These are phyloP conservation scores for Iberis pinnata DNA, from an alignment of 345 rosid genomes.

Conservation along the genomic window DNA sequence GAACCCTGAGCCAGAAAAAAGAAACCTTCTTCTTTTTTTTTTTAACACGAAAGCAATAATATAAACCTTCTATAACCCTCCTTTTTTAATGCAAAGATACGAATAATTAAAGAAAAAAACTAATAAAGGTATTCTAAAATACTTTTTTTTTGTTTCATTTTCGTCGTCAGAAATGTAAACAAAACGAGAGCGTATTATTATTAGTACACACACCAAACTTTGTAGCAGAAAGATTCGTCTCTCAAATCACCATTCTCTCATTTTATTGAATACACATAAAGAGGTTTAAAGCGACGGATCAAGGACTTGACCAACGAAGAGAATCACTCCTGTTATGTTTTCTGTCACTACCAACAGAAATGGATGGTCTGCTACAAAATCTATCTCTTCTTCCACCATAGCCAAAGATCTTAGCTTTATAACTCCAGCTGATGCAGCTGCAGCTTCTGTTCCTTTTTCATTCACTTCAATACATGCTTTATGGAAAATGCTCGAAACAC, in stretches of 20 bases:
- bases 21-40: too few relatives aligned
- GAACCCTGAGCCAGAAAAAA: too few relatives aligned
- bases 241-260: not conserved
- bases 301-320: constrained; percentile 54
- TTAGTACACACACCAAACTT: constrained; percentile 21
- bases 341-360: constrained; percentile 57
- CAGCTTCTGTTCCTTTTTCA: constrained; percentile 79
- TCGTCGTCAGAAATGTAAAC: too few relatives aligned
- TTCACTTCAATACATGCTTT: constrained; percentile 62
- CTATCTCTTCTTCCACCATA: constrained; percentile 16
- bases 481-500: constrained; percentile 50
- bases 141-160: too few relatives aligned
- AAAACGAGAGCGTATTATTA: too few relatives aligned
- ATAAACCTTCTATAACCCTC: too few relatives aligned
- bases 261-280: constrained; percentile 6
- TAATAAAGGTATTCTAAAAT: too few relatives aligned
- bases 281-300: constrained; percentile 33
- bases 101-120: too few relatives aligned
- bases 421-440: constrained; percentile 50
- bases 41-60: too few relatives aligned
- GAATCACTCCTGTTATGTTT: constrained; percentile 46
- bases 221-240: not conserved
- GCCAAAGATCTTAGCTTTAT: not conserved
- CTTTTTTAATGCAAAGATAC: too few relatives aligned
- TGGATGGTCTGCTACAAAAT: constrained; percentile 73